Evolutionary conservation across 1,284 basidiomycete species (phyloP), one percentile per base, ranked within the genome.

Genomic region (Vanrija sp.): DNA sequence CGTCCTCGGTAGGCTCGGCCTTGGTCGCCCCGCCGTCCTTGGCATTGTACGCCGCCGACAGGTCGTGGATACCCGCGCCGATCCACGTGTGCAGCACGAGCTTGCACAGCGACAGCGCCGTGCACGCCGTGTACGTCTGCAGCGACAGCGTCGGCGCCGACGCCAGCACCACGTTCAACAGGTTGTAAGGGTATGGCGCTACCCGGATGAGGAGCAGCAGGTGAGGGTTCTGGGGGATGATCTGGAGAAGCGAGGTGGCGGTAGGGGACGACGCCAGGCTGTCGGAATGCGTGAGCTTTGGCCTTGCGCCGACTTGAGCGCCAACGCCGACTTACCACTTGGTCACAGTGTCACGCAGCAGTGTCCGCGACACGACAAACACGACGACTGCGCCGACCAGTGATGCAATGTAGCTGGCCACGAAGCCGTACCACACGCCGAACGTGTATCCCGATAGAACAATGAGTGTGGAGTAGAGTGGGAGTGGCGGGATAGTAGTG

Each of bases 91-190:
- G 69, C 23, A 71, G 56, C 14, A 80, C 67, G 46, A 80, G 67
- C 61, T 80, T 80, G 55, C 75, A 76, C 35, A 80, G 64, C 3
- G 77, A 76, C 5, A 79, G 48, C 2, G 78, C 79, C 0, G 79
- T 80, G 64, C 79, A 79, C 37, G 64, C 61, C 3, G 75, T 75
- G 62, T 79, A 80, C 9, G 77, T 79, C 49, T 68, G 65, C 38
- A 80, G 63, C 2, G 75, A 71, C 27, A 80, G 66, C 4, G 77
- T 71, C 6, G 74, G 73, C 3, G 77, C 76, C 38, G 75, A 76
- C n/a, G 79, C 79, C 19, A 80, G 75, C 14, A 80, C 72, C 41
- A 78, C 78, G 66, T 80, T 80, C 65, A 80, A 76, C 41, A 80
- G 69, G 63, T 80, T 80, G 76, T 79, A 80, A 3, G 71, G 78